Evolutionary conservation across 169 alveolate genomes (phyloP), one percentile per base, ranked within the genome.

Genomic region (Plasmodium blacklocki): DNA sequence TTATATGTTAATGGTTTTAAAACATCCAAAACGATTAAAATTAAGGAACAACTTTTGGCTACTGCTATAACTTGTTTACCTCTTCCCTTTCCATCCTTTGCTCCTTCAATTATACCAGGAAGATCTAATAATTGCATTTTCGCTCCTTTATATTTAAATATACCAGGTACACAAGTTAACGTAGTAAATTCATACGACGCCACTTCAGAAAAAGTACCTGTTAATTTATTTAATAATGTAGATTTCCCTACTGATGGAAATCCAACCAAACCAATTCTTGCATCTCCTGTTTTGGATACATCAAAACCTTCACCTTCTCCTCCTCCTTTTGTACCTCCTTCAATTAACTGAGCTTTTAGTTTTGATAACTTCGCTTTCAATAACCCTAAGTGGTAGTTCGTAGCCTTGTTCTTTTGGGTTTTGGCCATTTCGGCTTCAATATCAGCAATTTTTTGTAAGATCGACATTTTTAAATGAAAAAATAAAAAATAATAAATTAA

Each of bases 151-250:
- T 96, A 94, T 49, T 89, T 88, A 59, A 96, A 88, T 14, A 93
- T 93, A 3, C 99, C 99, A 12, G 99, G 99, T 50, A 99, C 99
- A 92, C 99, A 98, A 11, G 99, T 98, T 64, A 99, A 95, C 0
- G 99, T 99, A 14, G 99, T 99, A 93, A 99, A 99, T 92, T 99
- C 99, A 91, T 98, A 98, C 29, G 98, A 99, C 15, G 99, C 99
- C 6, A 97, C 98, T 92, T 99, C 99, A 15, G 99, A 98, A 88
- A 89, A 97, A 1, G 98, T 96, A 11, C 99, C 99, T 29, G 99
- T 98, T 68, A 99, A 91, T 83, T 97, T 97, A 70, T 97, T 97
- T 68, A 99, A 94, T 14, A 99, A 96, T 0, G 99, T 98, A 7
- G 99, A 96, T 88, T 99, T 99, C 47, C 99, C 99, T 21, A 99